A percentile compares a stretch with the other conserved stretches of the same genome.
phyloP scores from a whole-genome alignment of 768 basidiomycete genomes.

The Boletus edulis region DNA sequence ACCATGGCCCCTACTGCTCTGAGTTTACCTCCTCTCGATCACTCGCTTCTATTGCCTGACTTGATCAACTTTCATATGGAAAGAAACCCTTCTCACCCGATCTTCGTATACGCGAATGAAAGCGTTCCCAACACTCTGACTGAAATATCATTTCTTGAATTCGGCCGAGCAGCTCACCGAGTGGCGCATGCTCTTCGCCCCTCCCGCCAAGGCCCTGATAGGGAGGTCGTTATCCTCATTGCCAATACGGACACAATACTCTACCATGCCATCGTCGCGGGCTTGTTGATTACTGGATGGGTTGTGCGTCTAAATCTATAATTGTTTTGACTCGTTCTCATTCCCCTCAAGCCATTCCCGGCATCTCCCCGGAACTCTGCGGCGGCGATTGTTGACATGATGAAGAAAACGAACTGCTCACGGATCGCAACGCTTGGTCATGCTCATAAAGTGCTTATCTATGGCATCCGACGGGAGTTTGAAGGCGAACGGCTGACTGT shows the following conservation, averaged over 20 bases:
- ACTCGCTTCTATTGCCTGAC: conserved; percentile 23
- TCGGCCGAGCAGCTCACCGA: conserved; percentile 29
- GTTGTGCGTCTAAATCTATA: conserved; percentile 25
- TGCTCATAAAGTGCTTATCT: conserved; percentile 17
- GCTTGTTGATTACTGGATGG: conserved; percentile 41
- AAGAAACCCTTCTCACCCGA: conserved; percentile 23
- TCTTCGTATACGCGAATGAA: conserved; percentile 18
- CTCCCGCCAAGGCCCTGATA: conserved; percentile 21
- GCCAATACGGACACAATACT: conserved; percentile 33
- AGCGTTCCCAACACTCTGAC: conserved; percentile 5
- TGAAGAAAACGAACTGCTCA: conserved; percentile 20
- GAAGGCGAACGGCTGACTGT: conserved; percentile 2
- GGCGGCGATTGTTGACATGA: conserved; percentile 33
- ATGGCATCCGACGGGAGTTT: background rate
- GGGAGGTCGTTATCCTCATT: conserved; percentile 22
- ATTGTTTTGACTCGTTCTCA: conserved; percentile 25
- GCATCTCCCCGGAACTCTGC: conserved; percentile 43
- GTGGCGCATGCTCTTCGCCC: conserved; percentile 42
- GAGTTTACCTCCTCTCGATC: conserved; percentile 23
- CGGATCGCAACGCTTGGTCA: conserved; percentile 18
- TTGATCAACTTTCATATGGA: conserved; percentile 25
- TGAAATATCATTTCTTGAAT: conserved; percentile 27
- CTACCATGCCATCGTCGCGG: conserved; percentile 32
- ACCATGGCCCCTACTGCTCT: conserved; percentile 1
- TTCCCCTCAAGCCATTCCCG: conserved; percentile 31